A percentile compares a stretch with the other conserved stretches of the same genome.
phyloP scores from a whole-genome alignment of 73 alveolate species.

The Uronychia setigera region DNA sequence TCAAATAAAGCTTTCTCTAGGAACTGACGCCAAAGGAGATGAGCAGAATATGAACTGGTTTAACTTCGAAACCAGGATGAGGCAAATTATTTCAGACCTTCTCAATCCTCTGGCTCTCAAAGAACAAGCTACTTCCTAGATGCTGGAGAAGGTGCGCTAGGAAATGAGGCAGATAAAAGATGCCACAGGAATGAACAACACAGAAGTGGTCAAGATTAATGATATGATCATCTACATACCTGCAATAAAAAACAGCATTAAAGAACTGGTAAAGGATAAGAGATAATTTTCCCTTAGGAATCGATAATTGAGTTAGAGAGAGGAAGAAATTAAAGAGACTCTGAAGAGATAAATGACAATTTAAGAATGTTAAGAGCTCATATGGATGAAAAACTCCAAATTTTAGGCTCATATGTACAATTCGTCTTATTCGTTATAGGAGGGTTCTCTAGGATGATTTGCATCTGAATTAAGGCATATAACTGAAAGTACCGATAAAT shows the following conservation, averaged over 20 bases:
- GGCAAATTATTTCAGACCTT: too few relatives aligned
- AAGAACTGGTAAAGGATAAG: not conserved
- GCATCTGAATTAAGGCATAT: not conserved
- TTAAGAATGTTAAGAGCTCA: not conserved
- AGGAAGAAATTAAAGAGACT: not conserved
- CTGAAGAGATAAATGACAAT: not conserved
- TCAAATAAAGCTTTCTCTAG: too few relatives aligned
- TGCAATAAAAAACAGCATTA: not conserved
- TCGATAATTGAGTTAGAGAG: not conserved
- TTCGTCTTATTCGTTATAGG: not conserved
- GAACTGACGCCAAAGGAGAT: too few relatives aligned
- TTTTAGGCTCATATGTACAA: not conserved
- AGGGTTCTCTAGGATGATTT: not conserved
- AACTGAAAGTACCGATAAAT: not conserved
- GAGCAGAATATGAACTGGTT: too few relatives aligned
- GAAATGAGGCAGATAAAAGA: too few relatives aligned
- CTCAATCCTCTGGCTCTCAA: too few relatives aligned
- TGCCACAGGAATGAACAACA: not conserved
- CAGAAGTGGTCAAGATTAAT: not conserved
- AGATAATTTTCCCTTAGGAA: not conserved
- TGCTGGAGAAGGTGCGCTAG: too few relatives aligned
- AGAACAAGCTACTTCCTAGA: too few relatives aligned
- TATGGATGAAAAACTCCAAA: not conserved
- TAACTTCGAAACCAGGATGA: too few relatives aligned
- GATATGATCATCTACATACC: not conserved